These are phyloP conservation scores for Magnaporthiopsis rhizophila DNA, from an alignment of 2,329 filamentous ascomycete genomes.

Conservation along the genomic window DNA sequence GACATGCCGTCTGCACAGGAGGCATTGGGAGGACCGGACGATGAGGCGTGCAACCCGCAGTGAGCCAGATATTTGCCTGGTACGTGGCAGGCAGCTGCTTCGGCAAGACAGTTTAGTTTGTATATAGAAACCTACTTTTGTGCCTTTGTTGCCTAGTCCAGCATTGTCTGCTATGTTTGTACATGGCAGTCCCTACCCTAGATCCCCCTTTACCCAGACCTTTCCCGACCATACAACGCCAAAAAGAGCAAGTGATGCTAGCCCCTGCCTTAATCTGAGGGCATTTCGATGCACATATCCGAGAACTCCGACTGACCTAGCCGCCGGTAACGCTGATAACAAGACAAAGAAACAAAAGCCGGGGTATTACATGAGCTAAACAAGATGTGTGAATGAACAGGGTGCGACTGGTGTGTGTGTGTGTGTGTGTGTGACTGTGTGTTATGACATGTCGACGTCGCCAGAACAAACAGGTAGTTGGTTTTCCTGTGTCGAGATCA, in stretches of 20 bases:
- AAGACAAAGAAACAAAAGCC: slow-evolving; percentile 4
- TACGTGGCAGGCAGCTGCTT: not conserved
- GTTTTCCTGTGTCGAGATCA: slow-evolving; percentile 39
- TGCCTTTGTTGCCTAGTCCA: not conserved
- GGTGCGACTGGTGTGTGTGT: no score
- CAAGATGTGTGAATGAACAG: not conserved
- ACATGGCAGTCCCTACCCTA: not conserved
- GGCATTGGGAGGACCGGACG: slow-evolving; percentile 51
- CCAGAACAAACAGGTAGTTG: slow-evolving; percentile 22
- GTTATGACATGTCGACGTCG: slow-evolving; percentile 37
- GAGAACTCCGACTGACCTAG: slow-evolving; percentile 6
- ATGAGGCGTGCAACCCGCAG: slow-evolving; percentile 51
- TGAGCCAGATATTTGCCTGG: slow-evolving; percentile 22
- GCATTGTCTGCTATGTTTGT: not conserved
- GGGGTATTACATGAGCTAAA: not conserved
- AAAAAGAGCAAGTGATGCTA: not conserved
- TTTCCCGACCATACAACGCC: not conserved
- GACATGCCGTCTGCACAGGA: slow-evolving; percentile 82
- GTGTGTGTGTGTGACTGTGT: not conserved
- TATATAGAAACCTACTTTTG: not conserved
- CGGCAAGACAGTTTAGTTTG: not conserved
- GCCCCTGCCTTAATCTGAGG: not conserved
- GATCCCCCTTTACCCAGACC: not conserved
- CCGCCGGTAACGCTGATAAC: not conserved
- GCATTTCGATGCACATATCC: slow-evolving; percentile 1